Percentiles rank a stretch among this genome's conserved stretches.
Evolutionary conservation across 169 alveolate genomes (phyloP).

Genomic region (Plasmodium vivax): DNA sequence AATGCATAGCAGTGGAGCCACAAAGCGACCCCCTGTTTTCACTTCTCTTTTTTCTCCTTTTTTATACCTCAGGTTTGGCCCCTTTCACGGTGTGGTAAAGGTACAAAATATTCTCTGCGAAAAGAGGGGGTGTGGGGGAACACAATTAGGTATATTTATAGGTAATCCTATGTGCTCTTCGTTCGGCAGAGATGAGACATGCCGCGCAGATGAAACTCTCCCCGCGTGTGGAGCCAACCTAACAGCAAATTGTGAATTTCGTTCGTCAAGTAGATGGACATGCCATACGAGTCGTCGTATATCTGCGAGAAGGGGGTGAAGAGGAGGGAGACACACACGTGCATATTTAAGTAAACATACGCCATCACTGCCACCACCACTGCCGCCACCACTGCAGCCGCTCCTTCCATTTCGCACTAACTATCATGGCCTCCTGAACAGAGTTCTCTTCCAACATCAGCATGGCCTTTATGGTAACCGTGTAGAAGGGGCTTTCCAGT

Average conservation of each 20-base stretch:
- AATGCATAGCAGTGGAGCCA: neutral
- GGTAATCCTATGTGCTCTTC: neutral
- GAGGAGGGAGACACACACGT: neutral
- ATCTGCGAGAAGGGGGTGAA: conserved; percentile 27
- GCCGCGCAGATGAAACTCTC: neutral
- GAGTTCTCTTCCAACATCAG: conserved; percentile 52
- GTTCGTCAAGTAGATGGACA: conserved; percentile 69
- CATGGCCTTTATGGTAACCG: conserved; percentile 72
- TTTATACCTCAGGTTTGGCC: conserved; percentile 3
- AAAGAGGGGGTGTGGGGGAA: neutral
- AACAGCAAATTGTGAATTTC: conserved; percentile 73
- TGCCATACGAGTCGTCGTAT: conserved; percentile 65
- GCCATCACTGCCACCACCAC: neutral
- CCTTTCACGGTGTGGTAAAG: conserved; percentile 31
- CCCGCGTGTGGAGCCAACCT: conserved; percentile 7
- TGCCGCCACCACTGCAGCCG: neutral
- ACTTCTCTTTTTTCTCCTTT: neutral
- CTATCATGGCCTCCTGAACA: conserved; percentile 71
- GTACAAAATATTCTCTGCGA: conserved; percentile 60
- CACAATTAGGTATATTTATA: neutral
- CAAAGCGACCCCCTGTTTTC: neutral
- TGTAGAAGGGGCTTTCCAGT: conserved; percentile 68
- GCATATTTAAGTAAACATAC: neutral
- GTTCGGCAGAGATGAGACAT: neutral
- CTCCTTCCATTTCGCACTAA: neutral